These are phyloP conservation scores for Erythrobasidium hasegawianum DNA, from an alignment of 1,284 basidiomycete genomes.

Conservation along the genomic window DNA sequence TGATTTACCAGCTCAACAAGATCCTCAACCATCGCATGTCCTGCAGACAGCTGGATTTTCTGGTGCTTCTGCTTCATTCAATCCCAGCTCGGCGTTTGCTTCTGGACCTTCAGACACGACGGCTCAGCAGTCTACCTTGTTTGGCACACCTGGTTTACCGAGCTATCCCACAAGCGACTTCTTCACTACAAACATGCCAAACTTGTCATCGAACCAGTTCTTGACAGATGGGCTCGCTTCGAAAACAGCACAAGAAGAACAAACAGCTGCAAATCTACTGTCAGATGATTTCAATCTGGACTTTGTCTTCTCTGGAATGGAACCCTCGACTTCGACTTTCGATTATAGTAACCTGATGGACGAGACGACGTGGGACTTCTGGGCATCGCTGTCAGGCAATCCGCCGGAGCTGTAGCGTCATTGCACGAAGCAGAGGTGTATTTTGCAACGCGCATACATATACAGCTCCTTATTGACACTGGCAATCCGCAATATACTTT, in stretches of 20 bases:
- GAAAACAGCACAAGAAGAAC: constrained; percentile 32
- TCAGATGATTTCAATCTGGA: constrained; percentile 31
- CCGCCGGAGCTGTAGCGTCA: not conserved
- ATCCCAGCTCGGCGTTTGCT: not conserved
- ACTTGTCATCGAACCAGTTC: constrained; percentile 11
- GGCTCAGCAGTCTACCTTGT: not conserved
- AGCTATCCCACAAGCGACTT: not conserved
- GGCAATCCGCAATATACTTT: too few relatives aligned
- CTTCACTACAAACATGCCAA: constrained; percentile 21
- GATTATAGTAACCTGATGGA: constrained; percentile 31
- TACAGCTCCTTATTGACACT: too few relatives aligned
- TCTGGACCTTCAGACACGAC: not conserved
- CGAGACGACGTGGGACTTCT: constrained; percentile 28
- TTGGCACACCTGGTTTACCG: not conserved
- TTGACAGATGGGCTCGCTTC: constrained; percentile 22
- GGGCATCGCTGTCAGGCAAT: constrained; percentile 20
- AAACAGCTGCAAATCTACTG: constrained; percentile 29
- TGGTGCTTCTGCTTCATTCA: not conserved
- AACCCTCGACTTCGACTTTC: constrained; percentile 16
- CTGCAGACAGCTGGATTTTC: not conserved
- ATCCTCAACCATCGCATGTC: not conserved
- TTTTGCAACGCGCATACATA: too few relatives aligned
- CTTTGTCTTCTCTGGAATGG: constrained; percentile 14
- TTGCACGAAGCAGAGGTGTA: too few relatives aligned
- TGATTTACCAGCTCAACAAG: not conserved